Conservation (phyloP, 805 yeast genomes). For the Scheffersomyces ergatensis region DNA sequence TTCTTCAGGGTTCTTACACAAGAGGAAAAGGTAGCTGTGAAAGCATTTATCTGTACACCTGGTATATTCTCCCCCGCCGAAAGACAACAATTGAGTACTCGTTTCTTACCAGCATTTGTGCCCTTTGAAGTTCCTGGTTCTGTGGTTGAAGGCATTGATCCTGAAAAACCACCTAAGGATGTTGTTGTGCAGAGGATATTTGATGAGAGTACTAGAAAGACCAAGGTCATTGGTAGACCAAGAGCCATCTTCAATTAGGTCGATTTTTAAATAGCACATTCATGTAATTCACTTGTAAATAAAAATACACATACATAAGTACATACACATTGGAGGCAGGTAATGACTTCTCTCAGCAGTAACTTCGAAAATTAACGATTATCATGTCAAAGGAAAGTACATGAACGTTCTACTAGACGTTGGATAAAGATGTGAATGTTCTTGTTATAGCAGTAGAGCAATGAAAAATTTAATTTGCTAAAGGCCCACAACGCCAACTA, state of each 20-base stretch:
- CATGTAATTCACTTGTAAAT: not conserved
- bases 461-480: no score
- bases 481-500: no score
- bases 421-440: no score
- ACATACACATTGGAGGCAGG: no score
- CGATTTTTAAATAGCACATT: no score
- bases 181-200: constrained; percentile 54
- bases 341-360: no score
- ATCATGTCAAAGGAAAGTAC: no score
- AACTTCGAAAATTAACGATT: no score
- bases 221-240: constrained; percentile 54
- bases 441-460: no score
- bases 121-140: constrained; percentile 48
- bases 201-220: constrained; percentile 52
- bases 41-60: constrained; percentile 40
- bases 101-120: constrained; percentile 53
- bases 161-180: constrained; percentile 47
- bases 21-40: constrained; percentile 40
- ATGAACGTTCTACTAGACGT: no score
- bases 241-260: constrained; percentile 43
- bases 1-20: constrained; percentile 23
- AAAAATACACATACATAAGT: not conserved
- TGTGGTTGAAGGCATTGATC: constrained; percentile 30
- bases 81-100: constrained; percentile 40
- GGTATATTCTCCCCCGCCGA: constrained; percentile 37